Percentiles rank a stretch among this genome's conserved stretches.
phyloP scores from a whole-genome alignment of 2,329 filamentous ascomycete species.

The Pleurostoma richardsiae region DNA sequence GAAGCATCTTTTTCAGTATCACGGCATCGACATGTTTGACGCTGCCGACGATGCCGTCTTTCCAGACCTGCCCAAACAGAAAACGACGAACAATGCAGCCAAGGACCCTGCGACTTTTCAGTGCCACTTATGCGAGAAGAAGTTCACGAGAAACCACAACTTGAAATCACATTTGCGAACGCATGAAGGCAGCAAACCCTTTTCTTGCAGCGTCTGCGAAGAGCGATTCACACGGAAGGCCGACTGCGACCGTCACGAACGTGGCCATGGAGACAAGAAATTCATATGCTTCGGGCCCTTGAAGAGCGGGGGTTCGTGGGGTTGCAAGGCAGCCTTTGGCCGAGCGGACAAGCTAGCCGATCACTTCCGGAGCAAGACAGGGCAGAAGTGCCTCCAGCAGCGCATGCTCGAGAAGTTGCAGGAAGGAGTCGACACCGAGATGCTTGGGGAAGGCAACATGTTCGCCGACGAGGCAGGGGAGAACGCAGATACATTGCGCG shows the following conservation, averaged over 20 bases:
- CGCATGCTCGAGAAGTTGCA: no score
- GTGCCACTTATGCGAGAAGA: constrained; percentile 12
- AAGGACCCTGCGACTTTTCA: constrained; percentile 3
- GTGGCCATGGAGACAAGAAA: constrained; percentile 11
- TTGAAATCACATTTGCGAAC: constrained; percentile 12
- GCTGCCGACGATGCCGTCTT: constrained; percentile 9
- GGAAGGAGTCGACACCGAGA: no score
- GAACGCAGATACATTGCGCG: no score
- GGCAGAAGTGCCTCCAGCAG: constrained; percentile 10
- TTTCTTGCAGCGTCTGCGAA: constrained; percentile 10
- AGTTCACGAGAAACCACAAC: constrained; percentile 14
- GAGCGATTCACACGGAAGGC: constrained; percentile 10
- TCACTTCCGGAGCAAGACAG: constrained; percentile 13
- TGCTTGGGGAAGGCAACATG: no score
- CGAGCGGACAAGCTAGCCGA: constrained; percentile 13
- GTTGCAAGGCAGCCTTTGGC: constrained; percentile 13
- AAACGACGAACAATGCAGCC: neutral
- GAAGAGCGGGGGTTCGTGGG: constrained; percentile 14
- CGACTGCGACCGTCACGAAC: constrained; percentile 13
- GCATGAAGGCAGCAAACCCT: constrained; percentile 12
- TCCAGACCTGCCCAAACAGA: constrained; percentile 9
- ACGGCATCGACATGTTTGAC: constrained; percentile 8
- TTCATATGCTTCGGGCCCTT: constrained; percentile 13
- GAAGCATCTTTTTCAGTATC: constrained; percentile 17
- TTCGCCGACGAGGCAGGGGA: no score